phyloP scores from a whole-genome alignment of 2,329 filamentous ascomycete genomes.

The Diaporthe ilicicola region DNA sequence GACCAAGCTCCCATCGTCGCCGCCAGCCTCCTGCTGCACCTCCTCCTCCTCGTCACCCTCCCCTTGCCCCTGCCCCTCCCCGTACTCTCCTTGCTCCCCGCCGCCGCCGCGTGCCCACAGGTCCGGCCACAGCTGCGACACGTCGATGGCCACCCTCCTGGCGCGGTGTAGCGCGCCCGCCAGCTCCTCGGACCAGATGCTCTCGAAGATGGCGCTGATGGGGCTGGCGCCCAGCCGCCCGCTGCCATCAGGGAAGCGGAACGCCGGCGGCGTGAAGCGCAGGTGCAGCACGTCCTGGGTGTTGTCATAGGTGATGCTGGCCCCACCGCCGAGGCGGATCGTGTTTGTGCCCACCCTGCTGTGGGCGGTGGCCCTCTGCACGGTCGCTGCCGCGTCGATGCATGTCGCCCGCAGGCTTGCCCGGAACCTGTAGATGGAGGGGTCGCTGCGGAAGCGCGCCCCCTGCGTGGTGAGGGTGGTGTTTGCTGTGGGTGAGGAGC shows the following conservation, averaged over 20 bases:
- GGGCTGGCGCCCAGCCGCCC: not conserved
- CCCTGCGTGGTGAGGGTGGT: not conserved
- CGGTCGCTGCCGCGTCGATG: slow-evolving; percentile 16
- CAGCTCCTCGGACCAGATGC: slow-evolving; percentile 30
- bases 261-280: slow-evolving; percentile 18
- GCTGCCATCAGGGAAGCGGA: not conserved
- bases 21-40: not conserved
- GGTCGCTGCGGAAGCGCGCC: slow-evolving; percentile 17
- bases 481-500: not conserved
- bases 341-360: slow-evolving; percentile 21
- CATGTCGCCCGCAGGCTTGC: slow-evolving; percentile 13
- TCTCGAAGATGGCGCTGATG: slow-evolving; percentile 28
- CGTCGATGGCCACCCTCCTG: slow-evolving; percentile 33
- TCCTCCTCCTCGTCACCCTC: not conserved
- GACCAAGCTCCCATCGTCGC: not conserved
- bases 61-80: not conserved
- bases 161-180: slow-evolving; percentile 29
- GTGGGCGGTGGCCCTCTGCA: not conserved
- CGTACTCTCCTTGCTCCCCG: not conserved
- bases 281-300: slow-evolving; percentile 31
- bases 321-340: slow-evolving; percentile 6
- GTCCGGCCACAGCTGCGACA: slow-evolving; percentile 30
- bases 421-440: slow-evolving; percentile 31
- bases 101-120: not conserved
- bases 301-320: slow-evolving; percentile 29